These are phyloP conservation scores for Cyanodermella asteris DNA, from an alignment of 2,329 filamentous ascomycete genomes.

Conservation along the genomic window DNA sequence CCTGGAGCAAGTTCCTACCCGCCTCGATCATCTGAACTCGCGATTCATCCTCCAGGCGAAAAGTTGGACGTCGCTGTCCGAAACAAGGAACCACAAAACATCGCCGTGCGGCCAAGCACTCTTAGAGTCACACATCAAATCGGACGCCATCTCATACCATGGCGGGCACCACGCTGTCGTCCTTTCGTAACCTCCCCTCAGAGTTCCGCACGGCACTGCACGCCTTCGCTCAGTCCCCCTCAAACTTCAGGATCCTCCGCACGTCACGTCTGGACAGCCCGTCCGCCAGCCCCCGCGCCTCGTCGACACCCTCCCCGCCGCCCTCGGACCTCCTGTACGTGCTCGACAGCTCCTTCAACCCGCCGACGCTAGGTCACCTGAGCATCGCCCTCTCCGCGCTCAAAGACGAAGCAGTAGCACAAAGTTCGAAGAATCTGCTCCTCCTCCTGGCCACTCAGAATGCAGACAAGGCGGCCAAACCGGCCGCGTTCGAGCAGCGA, in stretches of 20 bases:
- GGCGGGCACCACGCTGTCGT: too few species aligned
- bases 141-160: too few species aligned
- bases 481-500: constrained; percentile 25
- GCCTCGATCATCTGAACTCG: too few species aligned
- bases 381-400: constrained; percentile 30
- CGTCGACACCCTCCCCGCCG: constrained; percentile 4
- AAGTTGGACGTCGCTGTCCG: too few species aligned
- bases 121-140: too few species aligned
- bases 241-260: constrained; percentile 15
- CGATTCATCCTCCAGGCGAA: too few species aligned
- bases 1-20: too few species aligned
- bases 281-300: constrained; percentile 11
- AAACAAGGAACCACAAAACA: too few species aligned
- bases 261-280: too few species aligned
- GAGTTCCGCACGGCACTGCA: constrained; percentile 3
- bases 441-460: constrained; percentile 42
- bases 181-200: too few species aligned
- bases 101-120: too few species aligned
- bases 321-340: constrained; percentile 32
- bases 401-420: constrained; percentile 12
- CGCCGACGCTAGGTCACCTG: constrained; percentile 37
- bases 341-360: constrained; percentile 45
- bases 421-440: constrained; percentile 25
- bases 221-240: constrained; percentile 6
- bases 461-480: constrained; percentile 37